phyloP scores from a whole-genome alignment of 768 basidiomycete species.

The Phlebiopsis flavidoalba region DNA sequence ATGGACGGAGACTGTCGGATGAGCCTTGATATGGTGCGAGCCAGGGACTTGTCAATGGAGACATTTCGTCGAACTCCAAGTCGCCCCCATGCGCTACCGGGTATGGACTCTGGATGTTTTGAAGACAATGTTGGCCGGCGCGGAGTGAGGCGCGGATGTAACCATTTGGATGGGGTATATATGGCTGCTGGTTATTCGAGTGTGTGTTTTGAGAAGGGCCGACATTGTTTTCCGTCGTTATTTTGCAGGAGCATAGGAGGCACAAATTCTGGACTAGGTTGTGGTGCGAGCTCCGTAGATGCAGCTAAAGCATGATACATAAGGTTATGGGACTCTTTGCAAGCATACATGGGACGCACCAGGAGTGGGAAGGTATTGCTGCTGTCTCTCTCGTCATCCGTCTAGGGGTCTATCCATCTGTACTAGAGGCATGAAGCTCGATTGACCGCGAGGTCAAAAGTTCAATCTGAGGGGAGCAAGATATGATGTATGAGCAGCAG shows the following conservation, averaged over 20 bases:
- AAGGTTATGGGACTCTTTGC: not conserved
- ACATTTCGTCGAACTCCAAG: conserved; percentile 62
- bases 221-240: not conserved
- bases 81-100: conserved; percentile 39
- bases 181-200: conserved; percentile 13
- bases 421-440: conserved; percentile 24
- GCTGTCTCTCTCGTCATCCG: conserved; percentile 23
- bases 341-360: conserved; percentile 34
- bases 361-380: conserved; percentile 56
- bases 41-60: conserved; percentile 80
- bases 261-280: conserved; percentile 52
- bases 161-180: conserved; percentile 22
- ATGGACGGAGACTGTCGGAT: conserved; percentile 7
- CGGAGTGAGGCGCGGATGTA: conserved; percentile 40
- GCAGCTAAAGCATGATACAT: conserved; percentile 35
- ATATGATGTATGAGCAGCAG: not conserved
- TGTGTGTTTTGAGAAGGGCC: not conserved
- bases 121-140: conserved; percentile 75
- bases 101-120: conserved; percentile 31
- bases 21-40: conserved; percentile 50
- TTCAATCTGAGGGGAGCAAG: conserved; percentile 18
- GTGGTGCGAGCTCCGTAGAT: conserved; percentile 63
- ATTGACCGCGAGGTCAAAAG: conserved; percentile 31
- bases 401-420: conserved; percentile 18
- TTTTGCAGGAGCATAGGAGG: conserved; percentile 53